These are phyloP conservation scores for Emericellopsis cladophorae DNA, from an alignment of 2,329 filamentous ascomycete species.

Conservation along the genomic window DNA sequence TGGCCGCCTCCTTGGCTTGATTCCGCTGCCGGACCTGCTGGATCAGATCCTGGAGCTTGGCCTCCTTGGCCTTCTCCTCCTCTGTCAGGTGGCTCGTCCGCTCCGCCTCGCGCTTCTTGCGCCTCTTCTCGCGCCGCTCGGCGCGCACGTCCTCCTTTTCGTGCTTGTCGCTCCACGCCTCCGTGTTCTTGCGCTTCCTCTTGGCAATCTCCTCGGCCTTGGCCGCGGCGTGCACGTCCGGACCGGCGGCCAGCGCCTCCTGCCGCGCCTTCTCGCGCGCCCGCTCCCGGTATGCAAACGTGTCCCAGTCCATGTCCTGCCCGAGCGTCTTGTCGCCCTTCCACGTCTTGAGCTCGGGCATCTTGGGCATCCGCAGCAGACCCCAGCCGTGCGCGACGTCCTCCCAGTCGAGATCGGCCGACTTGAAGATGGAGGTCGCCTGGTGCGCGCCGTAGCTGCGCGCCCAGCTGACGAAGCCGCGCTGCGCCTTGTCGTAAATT, in stretches of 20 bases:
- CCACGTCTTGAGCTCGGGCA: slow-evolving; percentile 78
- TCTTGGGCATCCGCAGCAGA: slow-evolving; percentile 73
- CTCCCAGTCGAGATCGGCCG: slow-evolving; percentile 72
- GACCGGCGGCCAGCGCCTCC: slow-evolving; percentile 38
- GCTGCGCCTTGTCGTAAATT: slow-evolving; percentile 77
- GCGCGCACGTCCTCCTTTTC: slow-evolving; percentile 52
- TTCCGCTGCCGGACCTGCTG: slow-evolving; percentile 49
- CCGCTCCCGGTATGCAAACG: slow-evolving; percentile 61
- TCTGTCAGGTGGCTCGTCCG: slow-evolving; percentile 54
- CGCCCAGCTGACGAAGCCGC: slow-evolving; percentile 88
- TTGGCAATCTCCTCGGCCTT: slow-evolving; percentile 16
- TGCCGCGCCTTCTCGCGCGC: slow-evolving; percentile 52
- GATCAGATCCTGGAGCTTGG: slow-evolving; percentile 52
- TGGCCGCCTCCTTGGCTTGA: slow-evolving; percentile 21
- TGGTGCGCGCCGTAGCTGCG: slow-evolving; percentile 85
- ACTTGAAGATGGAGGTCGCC: slow-evolving; percentile 80
- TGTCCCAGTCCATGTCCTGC: slow-evolving; percentile 52
- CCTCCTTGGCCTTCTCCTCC: slow-evolving; percentile 50
- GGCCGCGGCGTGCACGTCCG: slow-evolving; percentile 21
- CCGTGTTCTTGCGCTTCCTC: slow-evolving; percentile 48
- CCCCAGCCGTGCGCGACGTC: slow-evolving; percentile 77
- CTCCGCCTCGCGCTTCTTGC: slow-evolving; percentile 51
- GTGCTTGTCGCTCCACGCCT: slow-evolving; percentile 62
- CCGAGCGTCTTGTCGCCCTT: slow-evolving; percentile 53
- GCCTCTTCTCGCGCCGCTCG: slow-evolving; percentile 51